Percentiles rank a stretch among this genome's conserved stretches.
Evolutionary conservation across 345 rosid species (phyloP).

Genomic region (Combretum micranthum): DNA sequence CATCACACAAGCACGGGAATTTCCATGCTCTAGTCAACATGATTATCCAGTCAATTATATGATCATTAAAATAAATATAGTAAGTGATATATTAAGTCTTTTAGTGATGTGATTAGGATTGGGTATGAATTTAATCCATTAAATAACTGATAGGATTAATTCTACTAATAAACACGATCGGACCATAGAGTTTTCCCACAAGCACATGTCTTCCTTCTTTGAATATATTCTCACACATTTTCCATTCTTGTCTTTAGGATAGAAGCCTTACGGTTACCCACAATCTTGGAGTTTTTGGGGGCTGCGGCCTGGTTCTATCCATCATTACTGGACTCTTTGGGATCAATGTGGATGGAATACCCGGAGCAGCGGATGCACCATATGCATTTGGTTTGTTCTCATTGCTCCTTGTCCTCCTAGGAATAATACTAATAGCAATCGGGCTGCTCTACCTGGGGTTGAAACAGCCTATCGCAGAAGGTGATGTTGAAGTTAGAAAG

Average conservation of each 20-base stretch:
- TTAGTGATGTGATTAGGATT: too few relatives aligned
- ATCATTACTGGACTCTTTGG: slow-evolving; percentile 58
- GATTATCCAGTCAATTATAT: too few relatives aligned
- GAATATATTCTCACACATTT: not conserved
- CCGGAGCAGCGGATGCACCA: slow-evolving; percentile 35
- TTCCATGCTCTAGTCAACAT: too few relatives aligned
- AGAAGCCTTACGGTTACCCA: slow-evolving; percentile 57
- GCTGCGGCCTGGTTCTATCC: slow-evolving; percentile 53
- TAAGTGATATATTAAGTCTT: too few relatives aligned
- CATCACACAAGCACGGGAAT: too few relatives aligned
- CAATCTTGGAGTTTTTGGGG: slow-evolving; percentile 62
- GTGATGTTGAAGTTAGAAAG: slow-evolving; percentile 38
- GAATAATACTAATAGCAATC: slow-evolving; percentile 28
- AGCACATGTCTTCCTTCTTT: not conserved
- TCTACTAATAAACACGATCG: too few relatives aligned
- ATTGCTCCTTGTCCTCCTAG: slow-evolving; percentile 30
- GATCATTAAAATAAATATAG: too few relatives aligned
- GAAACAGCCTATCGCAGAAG: slow-evolving; percentile 38
- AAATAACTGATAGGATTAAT: too few relatives aligned
- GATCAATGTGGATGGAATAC: slow-evolving; percentile 64
- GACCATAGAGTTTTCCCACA: too few relatives aligned
- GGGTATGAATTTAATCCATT: too few relatives aligned
- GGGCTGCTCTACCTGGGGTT: slow-evolving; percentile 53
- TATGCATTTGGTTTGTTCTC: slow-evolving; percentile 45
- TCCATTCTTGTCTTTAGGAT: slow-evolving; percentile 19